These are phyloP conservation scores for Alternaria tenuissima DNA, from an alignment of 2,329 filamentous ascomycete species.

Conservation along the genomic window DNA sequence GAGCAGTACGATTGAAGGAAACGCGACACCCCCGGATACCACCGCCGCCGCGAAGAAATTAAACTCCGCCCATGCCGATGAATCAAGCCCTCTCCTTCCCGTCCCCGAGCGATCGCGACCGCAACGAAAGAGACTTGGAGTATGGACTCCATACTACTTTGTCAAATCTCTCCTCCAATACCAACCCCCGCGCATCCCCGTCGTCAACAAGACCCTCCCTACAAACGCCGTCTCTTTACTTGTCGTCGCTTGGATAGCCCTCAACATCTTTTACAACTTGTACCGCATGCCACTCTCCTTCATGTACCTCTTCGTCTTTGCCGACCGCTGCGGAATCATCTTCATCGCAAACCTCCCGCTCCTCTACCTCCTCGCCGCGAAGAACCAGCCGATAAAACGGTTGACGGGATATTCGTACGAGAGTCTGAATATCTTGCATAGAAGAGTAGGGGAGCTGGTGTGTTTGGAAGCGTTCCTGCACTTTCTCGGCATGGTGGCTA, in stretches of 20 bases:
- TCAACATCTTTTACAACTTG: constrained; percentile 68
- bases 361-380: constrained; percentile 70
- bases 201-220: constrained; percentile 65
- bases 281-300: constrained; percentile 60
- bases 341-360: constrained; percentile 62
- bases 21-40: constrained; percentile 42
- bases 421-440: constrained; percentile 71
- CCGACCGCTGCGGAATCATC: constrained; percentile 65
- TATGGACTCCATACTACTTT: constrained; percentile 33
- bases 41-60: constrained; percentile 21
- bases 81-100: constrained; percentile 47
- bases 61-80: constrained; percentile 26
- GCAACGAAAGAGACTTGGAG: constrained; percentile 4
- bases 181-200: constrained; percentile 65
- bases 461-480: constrained; percentile 68
- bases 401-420: constrained; percentile 73
- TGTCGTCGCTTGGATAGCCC: constrained; percentile 59
- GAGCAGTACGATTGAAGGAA: constrained; percentile 51
- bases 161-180: constrained; percentile 57
- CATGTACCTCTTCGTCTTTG: constrained; percentile 65
- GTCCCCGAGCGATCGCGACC: constrained; percentile 4
- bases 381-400: constrained; percentile 69
- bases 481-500: constrained; percentile 61
- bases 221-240: constrained; percentile 65
- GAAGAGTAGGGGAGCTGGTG: constrained; percentile 68